Percentiles rank a stretch among this genome's conserved stretches.
These are phyloP conservation scores for Steccherinum ochraceum DNA, from an alignment of 768 basidiomycete species.

Conservation along the genomic window DNA sequence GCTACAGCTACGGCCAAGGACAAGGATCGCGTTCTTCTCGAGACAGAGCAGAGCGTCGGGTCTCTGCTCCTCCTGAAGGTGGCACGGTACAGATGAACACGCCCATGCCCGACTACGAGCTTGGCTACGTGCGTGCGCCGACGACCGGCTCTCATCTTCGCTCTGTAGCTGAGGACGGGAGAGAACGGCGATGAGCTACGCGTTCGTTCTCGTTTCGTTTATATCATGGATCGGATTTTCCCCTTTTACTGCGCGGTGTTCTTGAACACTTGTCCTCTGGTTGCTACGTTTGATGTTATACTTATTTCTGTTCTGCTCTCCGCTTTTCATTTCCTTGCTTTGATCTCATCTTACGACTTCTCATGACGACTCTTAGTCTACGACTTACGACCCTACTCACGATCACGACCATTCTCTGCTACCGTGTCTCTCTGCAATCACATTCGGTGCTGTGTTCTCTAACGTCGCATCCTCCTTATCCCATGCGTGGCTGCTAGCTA, in stretches of 20 bases:
- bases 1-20: background rate
- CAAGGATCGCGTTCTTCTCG: background rate
- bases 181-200: background rate
- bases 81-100: background rate
- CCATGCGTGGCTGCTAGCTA: no score
- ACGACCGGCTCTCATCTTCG: background rate
- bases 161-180: background rate
- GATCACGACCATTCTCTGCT: no score
- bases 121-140: background rate
- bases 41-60: background rate
- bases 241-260: no score
- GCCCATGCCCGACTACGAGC: background rate
- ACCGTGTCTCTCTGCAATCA: no score
- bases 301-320: background rate
- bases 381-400: no score
- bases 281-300: background rate
- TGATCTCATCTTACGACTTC: no score
- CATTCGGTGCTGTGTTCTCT: no score
- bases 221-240: no score
- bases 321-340: background rate
- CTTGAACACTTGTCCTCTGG: background rate
- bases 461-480: no score
- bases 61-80: background rate
- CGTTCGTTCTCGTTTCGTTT: no score
- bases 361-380: no score